These are phyloP conservation scores for Mycena amicta DNA, from an alignment of 768 basidiomycete genomes.

Conservation along the genomic window DNA sequence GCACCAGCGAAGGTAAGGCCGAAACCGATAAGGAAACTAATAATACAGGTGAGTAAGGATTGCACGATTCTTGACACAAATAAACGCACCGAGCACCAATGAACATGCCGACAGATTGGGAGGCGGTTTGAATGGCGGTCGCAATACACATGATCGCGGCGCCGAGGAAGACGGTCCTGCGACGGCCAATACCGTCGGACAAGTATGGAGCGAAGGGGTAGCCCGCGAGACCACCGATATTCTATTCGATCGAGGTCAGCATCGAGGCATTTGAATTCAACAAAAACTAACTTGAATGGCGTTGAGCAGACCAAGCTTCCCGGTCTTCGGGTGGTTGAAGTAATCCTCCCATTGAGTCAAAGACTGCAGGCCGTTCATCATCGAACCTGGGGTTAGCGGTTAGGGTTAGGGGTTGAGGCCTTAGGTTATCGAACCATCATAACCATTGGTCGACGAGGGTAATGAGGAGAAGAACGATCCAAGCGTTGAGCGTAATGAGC, in stretches of 20 bases:
- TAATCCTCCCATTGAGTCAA: slow-evolving; percentile 63
- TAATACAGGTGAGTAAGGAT: slow-evolving; percentile 4
- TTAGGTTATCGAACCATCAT: slow-evolving; percentile 81
- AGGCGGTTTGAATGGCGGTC: slow-evolving; percentile 68
- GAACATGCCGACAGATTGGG: slow-evolving; percentile 77
- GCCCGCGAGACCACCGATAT: slow-evolving; percentile 67
- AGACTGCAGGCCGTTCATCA: slow-evolving; percentile 82
- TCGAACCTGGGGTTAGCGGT: no score
- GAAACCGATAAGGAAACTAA: slow-evolving; percentile 72
- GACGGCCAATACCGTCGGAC: slow-evolving; percentile 73
- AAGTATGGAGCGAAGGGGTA: slow-evolving; percentile 74
- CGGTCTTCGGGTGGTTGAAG: slow-evolving; percentile 60
- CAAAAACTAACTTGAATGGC: slow-evolving; percentile 64
- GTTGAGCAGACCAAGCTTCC: slow-evolving; percentile 67
- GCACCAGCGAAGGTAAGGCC: slow-evolving; percentile 70
- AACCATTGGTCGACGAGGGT: slow-evolving; percentile 78
- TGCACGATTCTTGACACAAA: neutral
- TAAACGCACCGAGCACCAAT: slow-evolving; percentile 68
- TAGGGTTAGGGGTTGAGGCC: no score
- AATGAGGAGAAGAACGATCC: slow-evolving; percentile 75
- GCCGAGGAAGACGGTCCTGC: slow-evolving; percentile 65
- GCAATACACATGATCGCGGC: slow-evolving; percentile 72
- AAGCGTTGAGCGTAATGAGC: slow-evolving; percentile 66
- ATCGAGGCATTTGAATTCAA: neutral
- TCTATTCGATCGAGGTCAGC: slow-evolving; percentile 40